Evolutionary conservation across 805 yeast species (phyloP), one percentile per base, ranked within the genome.

Genomic region (Lipomyces anomalus): DNA sequence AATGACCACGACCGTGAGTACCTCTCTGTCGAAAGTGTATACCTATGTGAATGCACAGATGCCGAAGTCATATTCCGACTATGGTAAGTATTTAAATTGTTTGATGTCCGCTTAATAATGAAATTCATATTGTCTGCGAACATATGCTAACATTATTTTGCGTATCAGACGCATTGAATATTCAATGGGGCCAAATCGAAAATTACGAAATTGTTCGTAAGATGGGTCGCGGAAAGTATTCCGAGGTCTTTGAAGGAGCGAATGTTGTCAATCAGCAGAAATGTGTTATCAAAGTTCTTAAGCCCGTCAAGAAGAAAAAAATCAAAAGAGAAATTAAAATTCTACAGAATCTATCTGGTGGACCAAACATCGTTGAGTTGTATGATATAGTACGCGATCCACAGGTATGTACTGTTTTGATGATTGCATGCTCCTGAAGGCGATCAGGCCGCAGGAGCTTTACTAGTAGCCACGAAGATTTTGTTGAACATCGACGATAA

Each of bases 291-390:
- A 89, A 89, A 63, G 94, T 87, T 56, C 71, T 89, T 58, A 89
- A 89, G 65, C 97, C 97, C 6, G 95, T 89, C 21, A 89, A 87
- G 67, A 76, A 84, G 70, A 89, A 89, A 73, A 89, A 89, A 67
- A 87, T 89, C 48, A 83, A 80, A 65, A 73, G 96, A 53, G 97
- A 89, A 64, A 85, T 89, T 47, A 84, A 85, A 66, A 87, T 87
- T 44, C 69, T 89, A 53, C 86, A 87, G 65, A 86, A 88, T 64
- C 70, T 89, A 57, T 75, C 89, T 1, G 86, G 87, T 4, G 94
- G 94, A 2, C 87, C 90, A 34, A 86, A 88, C 63, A 76, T 88
- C 46, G 73, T 89, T 42, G 82, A 78, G 41, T 69, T 89, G 47
- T 69, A 80, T 53, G 95, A 88, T 64, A 79, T 87, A 24, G 94